Evolutionary conservation across 179 eudicot genomes (phyloP).

Genomic region (Pouteria campechiana): DNA sequence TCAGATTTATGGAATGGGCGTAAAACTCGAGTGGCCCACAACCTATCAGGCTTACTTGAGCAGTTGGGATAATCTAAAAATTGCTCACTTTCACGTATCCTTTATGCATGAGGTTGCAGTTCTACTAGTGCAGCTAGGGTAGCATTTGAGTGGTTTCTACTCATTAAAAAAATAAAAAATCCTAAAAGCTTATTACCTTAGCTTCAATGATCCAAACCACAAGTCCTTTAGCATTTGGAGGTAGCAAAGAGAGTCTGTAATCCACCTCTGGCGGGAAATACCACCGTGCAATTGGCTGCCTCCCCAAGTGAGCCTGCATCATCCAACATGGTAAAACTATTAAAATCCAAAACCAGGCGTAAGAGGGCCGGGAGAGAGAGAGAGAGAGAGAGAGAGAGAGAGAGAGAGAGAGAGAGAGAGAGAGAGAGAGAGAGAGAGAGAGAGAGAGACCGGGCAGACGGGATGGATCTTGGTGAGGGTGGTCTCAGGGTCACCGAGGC

Average conservation of each 20-base stretch:
- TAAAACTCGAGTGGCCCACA: no score
- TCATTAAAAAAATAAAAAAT: no score
- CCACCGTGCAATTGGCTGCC: slow-evolving; percentile 96
- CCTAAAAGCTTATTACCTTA: slow-evolving; percentile 60
- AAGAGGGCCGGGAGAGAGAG: no score
- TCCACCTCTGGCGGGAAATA: slow-evolving; percentile 95
- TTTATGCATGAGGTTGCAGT: no score
- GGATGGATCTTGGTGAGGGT: slow-evolving; percentile 76
- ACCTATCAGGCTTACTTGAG: no score
- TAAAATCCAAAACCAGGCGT: neutral
- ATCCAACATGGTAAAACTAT: neutral
- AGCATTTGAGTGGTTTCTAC: no score
- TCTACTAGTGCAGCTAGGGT: no score
- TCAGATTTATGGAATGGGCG: no score
- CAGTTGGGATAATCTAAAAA: no score
- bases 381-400: slow-evolving; percentile 6
- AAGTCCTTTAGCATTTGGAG: slow-evolving; percentile 72
- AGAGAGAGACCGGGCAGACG: slow-evolving; percentile 69
- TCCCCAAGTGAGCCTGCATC: slow-evolving; percentile 78
- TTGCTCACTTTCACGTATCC: neutral
- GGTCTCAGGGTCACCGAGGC: slow-evolving; percentile 75
- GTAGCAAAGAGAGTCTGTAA: slow-evolving; percentile 77
- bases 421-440: neutral
- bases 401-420: slow-evolving; percentile 88
- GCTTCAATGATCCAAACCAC: slow-evolving; percentile 84